phyloP scores from a whole-genome alignment of 495 filamentous ascomycete genomes.

The Zalerion maritima region DNA sequence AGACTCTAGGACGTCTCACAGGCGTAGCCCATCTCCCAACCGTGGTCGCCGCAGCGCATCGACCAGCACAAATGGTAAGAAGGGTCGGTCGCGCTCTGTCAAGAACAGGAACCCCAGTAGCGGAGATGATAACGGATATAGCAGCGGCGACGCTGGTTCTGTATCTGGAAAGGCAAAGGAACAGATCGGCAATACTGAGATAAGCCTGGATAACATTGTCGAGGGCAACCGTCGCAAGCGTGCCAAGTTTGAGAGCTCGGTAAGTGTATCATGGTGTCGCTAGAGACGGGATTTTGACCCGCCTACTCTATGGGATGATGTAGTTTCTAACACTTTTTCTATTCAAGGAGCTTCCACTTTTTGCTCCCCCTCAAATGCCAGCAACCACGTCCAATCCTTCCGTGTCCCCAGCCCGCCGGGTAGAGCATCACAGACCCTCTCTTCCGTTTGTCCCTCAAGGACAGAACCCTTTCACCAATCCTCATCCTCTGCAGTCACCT shows the following conservation, averaged over 20 bases:
- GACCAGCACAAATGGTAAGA: conserved; percentile 44
- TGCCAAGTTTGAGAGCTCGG: conserved; percentile 94
- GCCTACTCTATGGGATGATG: conserved; percentile 1
- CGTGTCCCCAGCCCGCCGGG: conserved; percentile 74
- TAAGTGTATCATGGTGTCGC: conserved; percentile 38
- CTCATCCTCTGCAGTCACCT: conserved; percentile 60
- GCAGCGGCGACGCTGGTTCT: conserved; percentile 67
- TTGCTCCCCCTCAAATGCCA: conserved; percentile 85
- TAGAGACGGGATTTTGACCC: neutral
- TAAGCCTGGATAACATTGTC: conserved; percentile 94
- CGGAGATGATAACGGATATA: conserved; percentile 56
- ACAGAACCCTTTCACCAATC: conserved; percentile 59
- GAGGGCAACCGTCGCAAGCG: conserved; percentile 91
- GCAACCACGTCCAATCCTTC: conserved; percentile 79
- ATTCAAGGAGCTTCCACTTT: conserved; percentile 78
- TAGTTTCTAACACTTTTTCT: conserved; percentile 5
- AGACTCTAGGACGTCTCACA: conserved; percentile 48
- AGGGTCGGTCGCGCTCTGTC: conserved; percentile 47
- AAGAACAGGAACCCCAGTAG: conserved; percentile 58
- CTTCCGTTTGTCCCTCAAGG: conserved; percentile 56
- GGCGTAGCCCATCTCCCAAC: conserved; percentile 75
- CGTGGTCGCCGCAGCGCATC: conserved; percentile 69
- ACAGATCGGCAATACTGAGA: conserved; percentile 81
- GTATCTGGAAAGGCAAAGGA: conserved; percentile 64
- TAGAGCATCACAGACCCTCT: conserved; percentile 36